Evolutionary conservation across 306 rosid genomes (phyloP), one percentile per base, ranked within the genome.

Genomic region (Neltuma alba): DNA sequence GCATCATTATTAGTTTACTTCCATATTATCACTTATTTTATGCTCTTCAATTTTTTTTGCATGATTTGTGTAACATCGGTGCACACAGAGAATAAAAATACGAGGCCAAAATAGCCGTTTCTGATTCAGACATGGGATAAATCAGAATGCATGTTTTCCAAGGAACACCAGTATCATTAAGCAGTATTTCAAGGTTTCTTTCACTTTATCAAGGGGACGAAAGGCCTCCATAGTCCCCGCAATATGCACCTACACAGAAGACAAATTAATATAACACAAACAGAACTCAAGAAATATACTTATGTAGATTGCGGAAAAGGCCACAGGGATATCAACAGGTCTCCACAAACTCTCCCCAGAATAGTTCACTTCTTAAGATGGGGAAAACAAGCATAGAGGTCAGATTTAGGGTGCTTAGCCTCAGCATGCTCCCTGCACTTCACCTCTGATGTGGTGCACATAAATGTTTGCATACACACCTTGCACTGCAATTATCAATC

Each of bases 391-490:
- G 47, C 9, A 76, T 2, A 36, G 50, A 88, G 72, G 78, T 93
- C 96, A 37, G 97, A 82, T 85, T 91, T 92, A 1, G 96, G 96
- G 84, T 92, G 97, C 66, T 84, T 92, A 52, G 96, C 96, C 82
- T 88, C 94, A 40, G 96, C 96, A 76, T 89, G 97, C 80, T 91
- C 96, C 90, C 79, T 85, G 82, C 97, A 92, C 86, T 91, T 92
- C 85, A 91, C 93, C 86, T 92, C 96, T 36, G 96, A 76, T 45
- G 97, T 92, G 78, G 96, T 92, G 83, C 97, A 92, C 15, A 90
- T 88, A 74, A 92, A 92, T 83, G 96, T 92, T 54, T 92, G 96
- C 97, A 92, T 91, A 75, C 97, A 92, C 58, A 92, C 97, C 90
- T 89, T 91, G 88, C 97, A 91, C 92, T 92, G 95, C 89, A 84